These are phyloP conservation scores for Zoysia japonica DNA, from an alignment of 176 grass and related monocot genomes.

Conservation along the genomic window DNA sequence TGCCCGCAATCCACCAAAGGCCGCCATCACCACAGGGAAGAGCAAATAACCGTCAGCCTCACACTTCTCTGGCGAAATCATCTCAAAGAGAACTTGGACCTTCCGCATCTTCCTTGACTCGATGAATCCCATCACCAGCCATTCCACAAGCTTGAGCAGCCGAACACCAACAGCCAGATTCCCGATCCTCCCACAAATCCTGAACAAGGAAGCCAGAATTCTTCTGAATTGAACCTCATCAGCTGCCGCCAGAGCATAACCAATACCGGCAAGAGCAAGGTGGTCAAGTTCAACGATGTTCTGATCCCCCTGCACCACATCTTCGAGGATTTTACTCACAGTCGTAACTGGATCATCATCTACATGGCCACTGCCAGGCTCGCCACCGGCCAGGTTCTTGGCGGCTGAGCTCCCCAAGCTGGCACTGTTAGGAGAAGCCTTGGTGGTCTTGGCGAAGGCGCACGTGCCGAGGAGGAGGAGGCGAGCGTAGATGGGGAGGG, in stretches of 20 bases:
- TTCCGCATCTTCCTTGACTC: constrained; percentile 54
- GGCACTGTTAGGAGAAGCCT: background rate
- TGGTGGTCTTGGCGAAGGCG: constrained; percentile 35
- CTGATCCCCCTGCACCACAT: constrained; percentile 15
- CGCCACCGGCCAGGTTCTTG: constrained; percentile 11
- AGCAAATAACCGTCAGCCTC: constrained; percentile 28
- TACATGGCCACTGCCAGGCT: background rate
- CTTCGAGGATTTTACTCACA: constrained; percentile 25
- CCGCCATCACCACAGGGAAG: constrained; percentile 61
- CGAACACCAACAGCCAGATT: constrained; percentile 48
- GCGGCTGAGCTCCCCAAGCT: background rate
- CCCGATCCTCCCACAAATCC: constrained; percentile 42
- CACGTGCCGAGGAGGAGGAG: constrained; percentile 53
- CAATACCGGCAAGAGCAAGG: constrained; percentile 58
- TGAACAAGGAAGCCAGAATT: constrained; percentile 46
- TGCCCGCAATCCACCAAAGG: constrained; percentile 52
- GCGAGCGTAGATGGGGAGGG: constrained; percentile 31
- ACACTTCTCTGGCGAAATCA: constrained; percentile 46
- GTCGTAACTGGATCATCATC: constrained; percentile 7
- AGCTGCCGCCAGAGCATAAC: constrained; percentile 51
- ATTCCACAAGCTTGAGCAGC: constrained; percentile 73
- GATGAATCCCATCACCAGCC: constrained; percentile 61
- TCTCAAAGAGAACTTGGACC: constrained; percentile 49
- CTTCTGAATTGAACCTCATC: constrained; percentile 37
- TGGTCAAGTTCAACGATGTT: constrained; percentile 28